These are phyloP conservation scores for Fusarium luffae DNA, from an alignment of 2,329 filamentous ascomycete species.

Conservation along the genomic window DNA sequence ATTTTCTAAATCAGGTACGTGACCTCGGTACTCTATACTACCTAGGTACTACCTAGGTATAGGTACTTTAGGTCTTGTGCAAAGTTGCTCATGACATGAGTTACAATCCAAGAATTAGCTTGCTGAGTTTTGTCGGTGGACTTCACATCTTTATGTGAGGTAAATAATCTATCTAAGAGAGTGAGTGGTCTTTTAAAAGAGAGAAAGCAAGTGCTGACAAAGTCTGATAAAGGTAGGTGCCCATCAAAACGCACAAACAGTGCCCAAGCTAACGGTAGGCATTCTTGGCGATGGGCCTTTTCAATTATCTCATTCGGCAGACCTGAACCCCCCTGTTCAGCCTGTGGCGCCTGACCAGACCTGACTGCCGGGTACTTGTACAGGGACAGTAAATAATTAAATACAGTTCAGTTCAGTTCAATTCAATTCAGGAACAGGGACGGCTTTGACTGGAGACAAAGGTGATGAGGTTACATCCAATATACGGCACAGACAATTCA, in stretches of 20 bases:
- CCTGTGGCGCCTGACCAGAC: constrained; percentile 30
- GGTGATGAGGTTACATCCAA: background rate
- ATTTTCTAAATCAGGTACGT: background rate
- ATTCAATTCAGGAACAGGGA: constrained; percentile 4
- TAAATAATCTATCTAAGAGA: background rate
- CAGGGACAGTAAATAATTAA: background rate
- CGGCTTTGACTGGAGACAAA: background rate
- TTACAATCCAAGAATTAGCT: background rate
- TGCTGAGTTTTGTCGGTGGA: background rate
- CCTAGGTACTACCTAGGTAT: too few species aligned
- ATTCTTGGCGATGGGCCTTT: constrained; percentile 30
- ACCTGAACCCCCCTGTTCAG: constrained; percentile 19
- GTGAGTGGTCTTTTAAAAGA: background rate
- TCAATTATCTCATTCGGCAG: constrained; percentile 32
- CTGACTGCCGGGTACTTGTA: constrained; percentile 32
- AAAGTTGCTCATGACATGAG: background rate
- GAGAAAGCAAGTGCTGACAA: background rate
- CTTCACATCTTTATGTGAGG: background rate
- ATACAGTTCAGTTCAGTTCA: too few species aligned
- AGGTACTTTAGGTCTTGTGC: background rate
- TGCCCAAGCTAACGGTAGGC: constrained; percentile 5
- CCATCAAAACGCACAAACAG: background rate
- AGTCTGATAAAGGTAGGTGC: background rate
- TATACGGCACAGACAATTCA: background rate
- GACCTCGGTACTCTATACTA: background rate